Evolutionary conservation across 2,329 filamentous ascomycete genomes (phyloP).

Genomic region (Leptographium lundbergii): DNA sequence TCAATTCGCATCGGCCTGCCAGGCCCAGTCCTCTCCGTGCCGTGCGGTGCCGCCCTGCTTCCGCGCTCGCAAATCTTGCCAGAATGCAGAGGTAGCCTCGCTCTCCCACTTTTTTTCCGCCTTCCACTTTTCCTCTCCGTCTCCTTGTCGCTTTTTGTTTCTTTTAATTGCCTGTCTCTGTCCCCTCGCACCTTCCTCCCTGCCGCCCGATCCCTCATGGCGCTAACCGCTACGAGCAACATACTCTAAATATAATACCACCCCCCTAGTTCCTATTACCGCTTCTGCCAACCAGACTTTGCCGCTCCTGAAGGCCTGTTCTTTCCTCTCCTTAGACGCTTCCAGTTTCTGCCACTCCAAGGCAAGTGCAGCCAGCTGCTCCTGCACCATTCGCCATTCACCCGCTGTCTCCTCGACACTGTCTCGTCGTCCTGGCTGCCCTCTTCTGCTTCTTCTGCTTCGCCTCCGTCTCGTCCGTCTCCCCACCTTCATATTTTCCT

Average conservation of each 20-base stretch:
- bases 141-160: background rate
- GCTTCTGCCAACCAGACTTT: background rate
- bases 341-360: background rate
- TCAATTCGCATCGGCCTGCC: background rate
- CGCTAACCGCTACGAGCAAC: conserved; percentile 1
- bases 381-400: background rate
- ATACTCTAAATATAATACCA: conserved; percentile 6
- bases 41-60: background rate
- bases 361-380: background rate
- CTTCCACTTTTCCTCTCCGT: background rate
- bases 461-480: background rate
- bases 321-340: background rate
- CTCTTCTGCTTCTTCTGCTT: background rate
- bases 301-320: background rate
- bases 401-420: background rate
- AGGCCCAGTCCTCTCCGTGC: background rate
- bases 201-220: conserved; percentile 1
- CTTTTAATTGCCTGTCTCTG: background rate
- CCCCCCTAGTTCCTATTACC: conserved; percentile 1
- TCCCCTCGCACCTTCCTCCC: background rate
- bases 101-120: background rate
- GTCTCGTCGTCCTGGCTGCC: background rate
- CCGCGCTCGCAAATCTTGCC: background rate
- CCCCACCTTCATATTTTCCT: too few relatives aligned
- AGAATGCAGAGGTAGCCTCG: background rate